Conservation (phyloP, 352 stramenopile species). For the Phytophthora parvispora region DNA sequence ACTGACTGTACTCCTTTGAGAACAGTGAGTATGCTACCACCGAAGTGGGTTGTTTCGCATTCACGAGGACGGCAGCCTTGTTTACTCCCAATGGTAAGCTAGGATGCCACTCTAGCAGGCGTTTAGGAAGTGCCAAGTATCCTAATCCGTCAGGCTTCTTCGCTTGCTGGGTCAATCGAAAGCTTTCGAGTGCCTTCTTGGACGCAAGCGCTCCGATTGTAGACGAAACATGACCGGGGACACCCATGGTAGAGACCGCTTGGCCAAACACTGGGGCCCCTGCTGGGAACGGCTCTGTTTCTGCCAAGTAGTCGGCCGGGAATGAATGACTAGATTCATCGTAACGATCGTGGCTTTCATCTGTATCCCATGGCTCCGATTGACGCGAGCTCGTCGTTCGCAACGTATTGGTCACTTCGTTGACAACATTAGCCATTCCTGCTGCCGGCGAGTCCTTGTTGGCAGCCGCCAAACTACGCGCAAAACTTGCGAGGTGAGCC, state of each 20-base stretch:
- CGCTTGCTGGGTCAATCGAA: conserved; percentile 69
- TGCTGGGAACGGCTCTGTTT: conserved; percentile 29
- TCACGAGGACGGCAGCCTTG: conserved; percentile 83
- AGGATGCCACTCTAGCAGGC: conserved; percentile 85
- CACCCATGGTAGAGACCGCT: conserved; percentile 37
- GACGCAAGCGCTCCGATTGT: conserved; percentile 77
- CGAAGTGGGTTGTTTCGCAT: conserved; percentile 83
- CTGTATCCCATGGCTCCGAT: conserved; percentile 69
- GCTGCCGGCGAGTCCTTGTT: conserved; percentile 25
- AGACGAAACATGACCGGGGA: conserved; percentile 54
- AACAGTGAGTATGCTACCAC: conserved; percentile 89
- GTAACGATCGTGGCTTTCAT: conserved; percentile 71
- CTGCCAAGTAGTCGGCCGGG: conserved; percentile 54
- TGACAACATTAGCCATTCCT: conserved; percentile 59
- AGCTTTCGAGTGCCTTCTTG: conserved; percentile 69
- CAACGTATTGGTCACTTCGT: conserved; percentile 83
- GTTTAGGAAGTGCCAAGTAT: conserved; percentile 83
- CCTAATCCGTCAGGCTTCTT: conserved; percentile 71
- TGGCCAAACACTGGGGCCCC: conserved; percentile 21
- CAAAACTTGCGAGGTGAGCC: conserved; percentile 77
- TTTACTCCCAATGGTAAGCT: conserved; percentile 78
- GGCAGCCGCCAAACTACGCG: conserved; percentile 59
- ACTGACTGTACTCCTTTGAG: conserved; percentile 84
- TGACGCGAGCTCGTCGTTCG: conserved; percentile 49
- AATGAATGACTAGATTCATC: conserved; percentile 79